Base-by-base conservation (phyloP, 768 basidiomycete species). In the Exidia glandulosa region DNA sequence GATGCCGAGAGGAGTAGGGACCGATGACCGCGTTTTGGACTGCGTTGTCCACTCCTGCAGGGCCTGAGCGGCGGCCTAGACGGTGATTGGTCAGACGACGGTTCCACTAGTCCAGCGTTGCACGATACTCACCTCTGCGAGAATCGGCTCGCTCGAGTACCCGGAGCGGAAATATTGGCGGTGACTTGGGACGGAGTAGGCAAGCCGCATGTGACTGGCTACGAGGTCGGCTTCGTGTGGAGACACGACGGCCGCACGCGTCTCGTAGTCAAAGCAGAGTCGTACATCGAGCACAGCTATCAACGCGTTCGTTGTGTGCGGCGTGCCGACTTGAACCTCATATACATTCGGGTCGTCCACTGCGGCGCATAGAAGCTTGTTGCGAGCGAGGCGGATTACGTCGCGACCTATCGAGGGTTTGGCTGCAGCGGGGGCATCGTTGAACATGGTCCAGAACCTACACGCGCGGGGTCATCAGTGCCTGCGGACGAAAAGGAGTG, bases 61-160 rank as follows among this genome's bases (percentile, higher is more conserved):
- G 31, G 60, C 60, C 27, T 59, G 62, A 37, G 61, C 61, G 14
- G 72, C 71, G 34, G 70, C 73, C 57, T 72, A 70, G 5, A 36
- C n/a, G 34, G 34, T 7, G 34, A 36, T 7, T 36, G 7, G 16
- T 7, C 16, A 36, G 7, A 36, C 16, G 34, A 36, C 16, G 34
- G 7, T 36, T n/a, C n/a, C 34, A 36, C 7, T 16, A 36, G 34
- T 7, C 34, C 16, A 16, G 16, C 7, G 16, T 7, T 16, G 16
- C 34, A 7, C 16, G 7, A 36, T 7, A 16, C 34, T 7, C 16
- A 36, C 34, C 34, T 36, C 34, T 36, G 71, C 72, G 2, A 73
- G 66, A 29, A 73, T 54, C n/a, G 72, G 71, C 64, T 74, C 73
- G 14, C 73, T 73, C 6, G 73, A 64, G 47, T 69, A 71, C 19